Percentiles rank a stretch among this genome's conserved stretches.
Evolutionary conservation across 2,329 filamentous ascomycete species (phyloP).

Genomic region (Trichoderma gracile): DNA sequence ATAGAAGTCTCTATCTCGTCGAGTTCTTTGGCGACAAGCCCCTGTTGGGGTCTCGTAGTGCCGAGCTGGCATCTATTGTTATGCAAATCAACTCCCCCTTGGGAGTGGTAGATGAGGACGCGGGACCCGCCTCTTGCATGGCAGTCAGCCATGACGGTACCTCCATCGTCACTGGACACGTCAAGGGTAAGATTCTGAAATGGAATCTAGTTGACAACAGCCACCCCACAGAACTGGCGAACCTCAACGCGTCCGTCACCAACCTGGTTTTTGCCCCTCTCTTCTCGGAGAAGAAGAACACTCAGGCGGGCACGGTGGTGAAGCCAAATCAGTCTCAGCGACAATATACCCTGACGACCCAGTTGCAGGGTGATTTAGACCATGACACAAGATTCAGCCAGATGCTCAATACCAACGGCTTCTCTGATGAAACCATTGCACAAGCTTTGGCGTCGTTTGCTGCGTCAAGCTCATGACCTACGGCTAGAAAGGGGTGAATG

Average conservation of each 20-base stretch:
- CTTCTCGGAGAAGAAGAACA: slow-evolving; percentile 44
- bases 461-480: slow-evolving; percentile 27
- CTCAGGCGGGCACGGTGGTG: slow-evolving; percentile 62
- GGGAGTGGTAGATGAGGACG: slow-evolving; percentile 61
- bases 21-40: slow-evolving; percentile 66
- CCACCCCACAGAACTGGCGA: slow-evolving; percentile 66
- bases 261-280: slow-evolving; percentile 75
- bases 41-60: slow-evolving; percentile 54
- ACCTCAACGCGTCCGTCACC: slow-evolving; percentile 78
- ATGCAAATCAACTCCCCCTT: slow-evolving; percentile 57
- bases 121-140: slow-evolving; percentile 66
- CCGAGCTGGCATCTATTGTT: slow-evolving; percentile 58
- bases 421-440: slow-evolving; percentile 51
- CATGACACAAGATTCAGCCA: slow-evolving; percentile 47
- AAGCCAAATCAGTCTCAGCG: slow-evolving; percentile 75
- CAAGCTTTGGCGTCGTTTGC: slow-evolving; percentile 51
- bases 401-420: slow-evolving; percentile 50
- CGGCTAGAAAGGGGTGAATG: background rate
- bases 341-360: slow-evolving; percentile 65
- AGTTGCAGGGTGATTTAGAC: slow-evolving; percentile 53
- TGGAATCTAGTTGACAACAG: slow-evolving; percentile 78
- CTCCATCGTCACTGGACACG: slow-evolving; percentile 76
- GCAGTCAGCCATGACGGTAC: slow-evolving; percentile 81
- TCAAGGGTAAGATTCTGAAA: slow-evolving; percentile 71
- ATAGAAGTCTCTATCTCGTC: slow-evolving; percentile 76